phyloP scores from a whole-genome alignment of 768 basidiomycete genomes.

The Dendrothele bispora region DNA sequence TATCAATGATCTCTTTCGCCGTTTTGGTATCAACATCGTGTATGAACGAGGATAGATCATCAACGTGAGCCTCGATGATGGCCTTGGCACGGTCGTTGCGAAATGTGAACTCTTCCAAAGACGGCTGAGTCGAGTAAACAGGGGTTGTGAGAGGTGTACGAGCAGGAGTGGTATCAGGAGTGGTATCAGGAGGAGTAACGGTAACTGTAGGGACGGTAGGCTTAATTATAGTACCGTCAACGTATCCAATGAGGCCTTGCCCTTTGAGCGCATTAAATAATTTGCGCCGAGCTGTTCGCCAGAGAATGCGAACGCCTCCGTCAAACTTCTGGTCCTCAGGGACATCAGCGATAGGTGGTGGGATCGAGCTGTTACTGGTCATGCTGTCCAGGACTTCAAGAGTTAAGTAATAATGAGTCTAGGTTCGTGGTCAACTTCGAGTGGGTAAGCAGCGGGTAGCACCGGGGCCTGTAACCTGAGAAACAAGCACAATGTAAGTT shows the following conservation, averaged over 20 bases:
- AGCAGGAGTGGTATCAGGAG: too few relatives aligned
- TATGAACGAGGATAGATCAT: background rate
- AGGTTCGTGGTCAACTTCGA: too few relatives aligned
- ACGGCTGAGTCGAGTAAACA: background rate
- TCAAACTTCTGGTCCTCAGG: slow-evolving; percentile 3
- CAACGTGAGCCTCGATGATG: background rate
- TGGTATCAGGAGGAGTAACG: too few relatives aligned
- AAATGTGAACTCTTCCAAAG: background rate
- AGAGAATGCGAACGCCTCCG: background rate
- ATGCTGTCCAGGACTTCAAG: too few relatives aligned
- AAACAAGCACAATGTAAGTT: too few relatives aligned
- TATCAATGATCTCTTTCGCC: background rate
- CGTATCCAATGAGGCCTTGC: background rate
- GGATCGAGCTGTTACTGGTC: background rate
- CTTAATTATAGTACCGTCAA: background rate
- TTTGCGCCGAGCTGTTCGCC: background rate
- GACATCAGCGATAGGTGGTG: background rate
- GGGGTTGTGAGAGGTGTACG: too few relatives aligned
- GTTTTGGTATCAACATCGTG: background rate
- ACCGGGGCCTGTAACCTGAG: too few relatives aligned
- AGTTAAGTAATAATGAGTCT: too few relatives aligned
- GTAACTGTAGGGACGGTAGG: too few relatives aligned
- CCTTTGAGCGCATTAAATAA: background rate
- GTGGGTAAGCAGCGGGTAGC: too few relatives aligned
- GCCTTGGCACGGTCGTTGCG: background rate